Conservation (phyloP, 2,329 filamentous ascomycete genomes). For the Fusarium ramigenum region DNA sequence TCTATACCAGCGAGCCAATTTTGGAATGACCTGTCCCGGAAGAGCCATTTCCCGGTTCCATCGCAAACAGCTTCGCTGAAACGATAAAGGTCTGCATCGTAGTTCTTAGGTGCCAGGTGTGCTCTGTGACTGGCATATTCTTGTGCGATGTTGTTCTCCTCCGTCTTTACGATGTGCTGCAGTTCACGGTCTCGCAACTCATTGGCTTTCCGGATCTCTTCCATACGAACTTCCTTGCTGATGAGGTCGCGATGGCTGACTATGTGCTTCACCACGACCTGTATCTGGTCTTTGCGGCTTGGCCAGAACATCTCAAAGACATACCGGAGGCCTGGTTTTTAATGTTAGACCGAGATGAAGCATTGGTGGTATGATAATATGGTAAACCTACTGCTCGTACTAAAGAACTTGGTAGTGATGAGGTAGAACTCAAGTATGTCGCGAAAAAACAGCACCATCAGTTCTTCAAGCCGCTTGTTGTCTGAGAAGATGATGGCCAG, state of each 20-base stretch:
- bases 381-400: slow-evolving; percentile 7
- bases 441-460: slow-evolving; percentile 5
- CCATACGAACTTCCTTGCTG: neutral
- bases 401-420: neutral
- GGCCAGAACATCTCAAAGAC: neutral
- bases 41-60: slow-evolving; percentile 1
- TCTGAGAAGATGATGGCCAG: too few species aligned
- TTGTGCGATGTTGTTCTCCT: neutral
- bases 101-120: neutral
- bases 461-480: too few species aligned
- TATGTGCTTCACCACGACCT: neutral
- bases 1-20: neutral
- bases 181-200: neutral
- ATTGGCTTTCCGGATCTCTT: neutral
- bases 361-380: too few species aligned
- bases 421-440: slow-evolving; percentile 20
- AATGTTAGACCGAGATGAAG: too few species aligned
- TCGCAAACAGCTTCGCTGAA: neutral
- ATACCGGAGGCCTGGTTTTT: too few species aligned
- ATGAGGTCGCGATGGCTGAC: neutral
- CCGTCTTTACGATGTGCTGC: neutral
- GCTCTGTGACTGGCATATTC: neutral
- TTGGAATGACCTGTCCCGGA: neutral
- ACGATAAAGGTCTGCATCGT: neutral
- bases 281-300: neutral